These are phyloP conservation scores for Glycine soja DNA, from an alignment of 306 rosid species.

Conservation along the genomic window DNA sequence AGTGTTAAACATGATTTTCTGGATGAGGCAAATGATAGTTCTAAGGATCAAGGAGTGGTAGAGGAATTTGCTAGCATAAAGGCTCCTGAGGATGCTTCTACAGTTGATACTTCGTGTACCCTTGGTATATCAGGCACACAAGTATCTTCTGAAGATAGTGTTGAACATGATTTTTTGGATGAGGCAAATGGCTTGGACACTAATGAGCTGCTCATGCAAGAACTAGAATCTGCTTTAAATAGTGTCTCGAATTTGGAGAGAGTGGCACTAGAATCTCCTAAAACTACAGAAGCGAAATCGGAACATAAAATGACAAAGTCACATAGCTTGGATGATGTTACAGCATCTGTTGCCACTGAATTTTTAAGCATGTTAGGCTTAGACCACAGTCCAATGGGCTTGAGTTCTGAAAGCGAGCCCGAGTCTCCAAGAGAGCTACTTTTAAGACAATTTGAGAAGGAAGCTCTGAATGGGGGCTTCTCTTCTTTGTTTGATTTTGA, in stretches of 20 bases:
- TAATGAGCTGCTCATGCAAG: conserved; percentile 73
- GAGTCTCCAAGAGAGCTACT: conserved; percentile 91
- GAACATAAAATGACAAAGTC: conserved; percentile 51
- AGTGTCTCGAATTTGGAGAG: conserved; percentile 68
- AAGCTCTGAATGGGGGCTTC: conserved; percentile 70
- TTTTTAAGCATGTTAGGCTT: conserved; percentile 75
- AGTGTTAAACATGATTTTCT: conserved; percentile 44
- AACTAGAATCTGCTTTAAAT: conserved; percentile 76
- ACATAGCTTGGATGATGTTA: conserved; percentile 68
- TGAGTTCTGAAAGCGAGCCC: conserved; percentile 77
- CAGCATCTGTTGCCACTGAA: conserved; percentile 76
- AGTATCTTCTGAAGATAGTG: conserved; percentile 50
- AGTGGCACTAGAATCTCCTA: conserved; percentile 69
- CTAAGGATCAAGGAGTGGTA: conserved; percentile 46
- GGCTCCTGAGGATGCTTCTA: conserved; percentile 55
- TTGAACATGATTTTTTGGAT: conserved; percentile 46
- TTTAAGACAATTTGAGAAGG: conserved; percentile 85
- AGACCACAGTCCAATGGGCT: conserved; percentile 58
- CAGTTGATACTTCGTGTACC: conserved; percentile 36
- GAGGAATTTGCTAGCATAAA: conserved; percentile 48
- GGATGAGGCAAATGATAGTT: conserved; percentile 46
- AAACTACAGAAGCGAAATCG: conserved; percentile 48
- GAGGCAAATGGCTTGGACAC: conserved; percentile 53
- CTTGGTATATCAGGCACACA: conserved; percentile 48
- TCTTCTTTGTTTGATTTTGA: conserved; percentile 78